Evolutionary conservation across 352 stramenopile genomes (phyloP).

Genomic region (Phytophthora pistaciae): DNA sequence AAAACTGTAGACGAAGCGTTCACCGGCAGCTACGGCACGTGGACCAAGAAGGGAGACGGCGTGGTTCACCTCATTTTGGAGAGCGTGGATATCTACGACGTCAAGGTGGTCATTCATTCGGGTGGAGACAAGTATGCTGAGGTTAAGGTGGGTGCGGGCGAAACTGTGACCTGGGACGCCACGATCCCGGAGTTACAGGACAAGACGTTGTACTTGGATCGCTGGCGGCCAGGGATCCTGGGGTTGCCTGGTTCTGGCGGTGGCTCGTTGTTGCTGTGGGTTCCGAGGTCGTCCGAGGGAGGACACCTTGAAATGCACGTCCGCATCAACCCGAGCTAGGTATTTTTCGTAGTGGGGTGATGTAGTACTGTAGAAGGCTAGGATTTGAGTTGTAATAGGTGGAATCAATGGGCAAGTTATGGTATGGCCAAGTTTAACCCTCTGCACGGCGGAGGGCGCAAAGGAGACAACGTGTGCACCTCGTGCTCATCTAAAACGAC

Average conservation of each 20-base stretch:
- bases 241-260: slow-evolving; percentile 19
- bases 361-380: not conserved
- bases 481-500: not conserved
- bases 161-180: slow-evolving; percentile 17
- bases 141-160: slow-evolving; percentile 11
- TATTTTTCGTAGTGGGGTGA: not conserved
- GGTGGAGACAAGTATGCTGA: slow-evolving; percentile 13
- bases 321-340: slow-evolving; percentile 20
- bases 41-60: slow-evolving; percentile 34
- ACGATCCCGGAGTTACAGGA: slow-evolving; percentile 20
- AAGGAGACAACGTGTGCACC: not conserved
- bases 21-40: slow-evolving; percentile 33
- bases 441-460: not conserved
- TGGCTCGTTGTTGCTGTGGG: slow-evolving; percentile 23
- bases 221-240: slow-evolving; percentile 9
- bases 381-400: not conserved
- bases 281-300: slow-evolving; percentile 9
- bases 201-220: slow-evolving; percentile 26
- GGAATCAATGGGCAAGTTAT: not conserved
- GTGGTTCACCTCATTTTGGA: slow-evolving; percentile 25
- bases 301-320: slow-evolving; percentile 22
- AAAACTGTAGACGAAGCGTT: slow-evolving; percentile 31
- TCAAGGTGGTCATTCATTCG: slow-evolving; percentile 24
- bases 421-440: not conserved
- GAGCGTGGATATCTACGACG: slow-evolving; percentile 26